Conservation (phyloP, 495 filamentous ascomycete genomes). For the Immersiella caudata region DNA sequence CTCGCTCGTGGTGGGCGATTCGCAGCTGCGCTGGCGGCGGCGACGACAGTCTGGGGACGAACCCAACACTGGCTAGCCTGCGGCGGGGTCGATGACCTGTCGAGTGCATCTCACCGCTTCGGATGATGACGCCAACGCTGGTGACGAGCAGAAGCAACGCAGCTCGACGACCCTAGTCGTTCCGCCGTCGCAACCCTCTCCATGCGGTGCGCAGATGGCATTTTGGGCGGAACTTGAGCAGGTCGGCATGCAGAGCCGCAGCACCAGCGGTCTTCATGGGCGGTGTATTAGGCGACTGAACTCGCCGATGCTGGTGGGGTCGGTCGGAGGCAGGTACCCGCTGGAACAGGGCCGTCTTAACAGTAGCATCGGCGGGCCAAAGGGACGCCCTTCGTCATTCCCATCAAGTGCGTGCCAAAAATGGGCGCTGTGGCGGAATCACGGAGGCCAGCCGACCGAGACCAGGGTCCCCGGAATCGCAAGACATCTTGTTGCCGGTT, state of each 20-base stretch:
- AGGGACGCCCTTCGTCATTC: background rate
- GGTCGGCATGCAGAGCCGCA: background rate
- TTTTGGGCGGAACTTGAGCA: background rate
- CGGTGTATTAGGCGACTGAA: background rate
- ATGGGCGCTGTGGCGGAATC: background rate
- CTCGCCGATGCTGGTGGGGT: background rate
- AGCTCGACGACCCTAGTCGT: background rate
- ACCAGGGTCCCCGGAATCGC: background rate
- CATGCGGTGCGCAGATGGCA: background rate
- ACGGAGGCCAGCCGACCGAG: background rate
- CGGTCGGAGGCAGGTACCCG: background rate
- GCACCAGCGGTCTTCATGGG: background rate
- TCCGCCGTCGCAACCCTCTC: background rate
- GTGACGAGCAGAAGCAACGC: background rate
- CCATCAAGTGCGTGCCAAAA: background rate
- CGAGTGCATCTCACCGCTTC: background rate
- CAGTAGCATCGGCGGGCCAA: background rate
- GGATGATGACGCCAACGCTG: background rate
- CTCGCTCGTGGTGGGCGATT: conserved; percentile 22
- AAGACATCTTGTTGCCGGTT: background rate
- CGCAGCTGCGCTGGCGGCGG: conserved; percentile 24
- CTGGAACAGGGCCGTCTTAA: background rate
- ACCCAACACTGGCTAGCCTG: background rate
- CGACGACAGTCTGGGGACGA: conserved; percentile 8
- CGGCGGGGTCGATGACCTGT: background rate